phyloP scores from a whole-genome alignment of 2,329 filamentous ascomycete species.

The Exserohilum turcica region DNA sequence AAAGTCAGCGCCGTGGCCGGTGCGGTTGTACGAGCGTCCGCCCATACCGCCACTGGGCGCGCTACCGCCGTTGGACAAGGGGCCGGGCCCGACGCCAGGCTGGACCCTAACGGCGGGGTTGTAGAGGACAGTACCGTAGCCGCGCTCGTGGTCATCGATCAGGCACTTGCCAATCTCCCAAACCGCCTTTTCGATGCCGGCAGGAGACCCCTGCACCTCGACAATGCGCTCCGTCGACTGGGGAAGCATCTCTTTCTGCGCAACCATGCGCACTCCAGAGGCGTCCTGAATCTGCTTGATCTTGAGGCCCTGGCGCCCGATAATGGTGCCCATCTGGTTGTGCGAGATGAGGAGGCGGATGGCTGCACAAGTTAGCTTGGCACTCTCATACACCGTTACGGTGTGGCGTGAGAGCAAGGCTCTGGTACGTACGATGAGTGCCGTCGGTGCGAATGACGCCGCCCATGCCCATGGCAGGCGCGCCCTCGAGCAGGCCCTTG shows the following conservation, averaged over 20 bases:
- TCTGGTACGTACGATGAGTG: conserved; percentile 79
- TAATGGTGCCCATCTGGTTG: conserved; percentile 99
- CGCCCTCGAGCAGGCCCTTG: conserved; percentile 87
- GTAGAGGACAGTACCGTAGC: conserved; percentile 95
- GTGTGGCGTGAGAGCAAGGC: neutral
- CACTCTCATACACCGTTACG: neutral
- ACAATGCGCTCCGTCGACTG: conserved; percentile 98
- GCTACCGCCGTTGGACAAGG: conserved; percentile 58
- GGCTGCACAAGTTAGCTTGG: conserved; percentile 60
- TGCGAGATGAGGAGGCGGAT: conserved; percentile 98
- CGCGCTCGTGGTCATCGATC: conserved; percentile 96
- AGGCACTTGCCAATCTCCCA: conserved; percentile 99
- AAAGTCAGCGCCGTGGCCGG: conserved; percentile 96
- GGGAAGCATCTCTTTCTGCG: conserved; percentile 99
- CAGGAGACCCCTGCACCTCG: conserved; percentile 91
- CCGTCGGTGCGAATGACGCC: conserved; percentile 81
- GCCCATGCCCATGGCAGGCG: conserved; percentile 94
- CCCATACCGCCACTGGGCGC: conserved; percentile 59
- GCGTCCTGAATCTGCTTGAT: conserved; percentile 99
- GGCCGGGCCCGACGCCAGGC: conserved; percentile 59
- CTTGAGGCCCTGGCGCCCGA: conserved; percentile 92
- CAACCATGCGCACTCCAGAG: conserved; percentile 97
- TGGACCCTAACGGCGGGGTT: conserved; percentile 93
- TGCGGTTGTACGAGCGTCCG: conserved; percentile 77
- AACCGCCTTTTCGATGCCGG: conserved; percentile 91